These are phyloP conservation scores for Globisporangium mamillatum DNA, from an alignment of 352 stramenopile genomes.

Conservation along the genomic window DNA sequence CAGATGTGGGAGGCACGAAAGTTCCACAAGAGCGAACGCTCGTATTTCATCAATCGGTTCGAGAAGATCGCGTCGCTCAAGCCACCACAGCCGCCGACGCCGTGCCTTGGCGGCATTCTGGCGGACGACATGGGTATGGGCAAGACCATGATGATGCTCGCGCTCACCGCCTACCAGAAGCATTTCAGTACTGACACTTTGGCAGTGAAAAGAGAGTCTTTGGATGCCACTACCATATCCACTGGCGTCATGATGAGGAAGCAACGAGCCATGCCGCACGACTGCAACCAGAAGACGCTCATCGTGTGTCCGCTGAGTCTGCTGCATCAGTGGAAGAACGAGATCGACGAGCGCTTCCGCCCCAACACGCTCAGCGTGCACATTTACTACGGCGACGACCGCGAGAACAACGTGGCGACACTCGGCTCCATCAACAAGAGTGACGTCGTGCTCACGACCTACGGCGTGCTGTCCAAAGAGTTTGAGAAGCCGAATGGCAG, in stretches of 20 bases:
- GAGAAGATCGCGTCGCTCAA: constrained; percentile 73
- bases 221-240: background rate
- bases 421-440: constrained; percentile 25
- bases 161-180: constrained; percentile 61
- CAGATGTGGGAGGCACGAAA: constrained; percentile 73
- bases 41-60: constrained; percentile 83
- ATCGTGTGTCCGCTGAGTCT: constrained; percentile 87
- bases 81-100: constrained; percentile 45
- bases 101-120: constrained; percentile 81
- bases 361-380: constrained; percentile 46
- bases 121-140: constrained; percentile 92
- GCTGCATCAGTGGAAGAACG: constrained; percentile 87
- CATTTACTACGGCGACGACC: constrained; percentile 77
- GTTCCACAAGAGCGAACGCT: constrained; percentile 34
- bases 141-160: constrained; percentile 85
- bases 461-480: constrained; percentile 76
- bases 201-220: background rate
- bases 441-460: constrained; percentile 84
- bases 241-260: constrained; percentile 5
- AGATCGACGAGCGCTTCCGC: constrained; percentile 67
- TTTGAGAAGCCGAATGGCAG: constrained; percentile 34
- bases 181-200: constrained; percentile 18
- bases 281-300: constrained; percentile 48
- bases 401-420: constrained; percentile 19
- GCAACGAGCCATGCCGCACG: background rate